Evolutionary conservation across 2,329 filamentous ascomycete genomes (phyloP).

Genomic region (Fusarium brevicatenulatum): DNA sequence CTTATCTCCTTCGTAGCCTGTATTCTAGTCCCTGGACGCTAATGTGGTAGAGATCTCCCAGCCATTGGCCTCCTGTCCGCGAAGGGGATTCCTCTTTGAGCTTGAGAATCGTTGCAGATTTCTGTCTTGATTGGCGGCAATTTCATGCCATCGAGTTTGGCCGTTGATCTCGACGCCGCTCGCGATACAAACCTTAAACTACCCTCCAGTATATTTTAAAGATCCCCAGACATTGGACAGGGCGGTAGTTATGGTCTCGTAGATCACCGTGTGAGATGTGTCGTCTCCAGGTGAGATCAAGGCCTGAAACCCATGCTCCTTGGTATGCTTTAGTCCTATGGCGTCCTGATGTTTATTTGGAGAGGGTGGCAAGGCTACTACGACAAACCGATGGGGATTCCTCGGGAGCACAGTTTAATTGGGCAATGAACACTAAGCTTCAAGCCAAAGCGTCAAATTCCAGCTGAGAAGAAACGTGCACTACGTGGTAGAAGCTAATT

Average conservation of each 20-base stretch:
- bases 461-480: fast-evolving
- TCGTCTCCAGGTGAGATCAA: fast-evolving
- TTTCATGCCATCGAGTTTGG: neutral
- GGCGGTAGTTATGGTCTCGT: neutral
- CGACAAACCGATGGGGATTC: neutral
- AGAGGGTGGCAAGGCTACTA: too few relatives aligned
- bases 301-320: fast-evolving
- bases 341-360: fast-evolving
- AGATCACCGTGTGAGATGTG: fast-evolving
- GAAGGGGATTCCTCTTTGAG: fast-evolving
- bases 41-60: fast-evolving
- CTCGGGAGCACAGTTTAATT: fast-evolving
- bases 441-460: fast-evolving
- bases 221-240: fast-evolving
- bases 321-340: neutral
- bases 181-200: neutral
- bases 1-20: too few relatives aligned
- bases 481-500: neutral
- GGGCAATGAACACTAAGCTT: neutral
- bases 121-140: fast-evolving
- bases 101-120: neutral
- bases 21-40: fast-evolving
- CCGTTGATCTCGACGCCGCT: too few relatives aligned
- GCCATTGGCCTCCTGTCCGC: fast-evolving
- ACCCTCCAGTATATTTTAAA: fast-evolving